Percentiles rank a stretch among this genome's conserved stretches.
These are phyloP conservation scores for Mollisia scopiformis DNA, from an alignment of 2,329 filamentous ascomycete genomes.

Conservation along the genomic window DNA sequence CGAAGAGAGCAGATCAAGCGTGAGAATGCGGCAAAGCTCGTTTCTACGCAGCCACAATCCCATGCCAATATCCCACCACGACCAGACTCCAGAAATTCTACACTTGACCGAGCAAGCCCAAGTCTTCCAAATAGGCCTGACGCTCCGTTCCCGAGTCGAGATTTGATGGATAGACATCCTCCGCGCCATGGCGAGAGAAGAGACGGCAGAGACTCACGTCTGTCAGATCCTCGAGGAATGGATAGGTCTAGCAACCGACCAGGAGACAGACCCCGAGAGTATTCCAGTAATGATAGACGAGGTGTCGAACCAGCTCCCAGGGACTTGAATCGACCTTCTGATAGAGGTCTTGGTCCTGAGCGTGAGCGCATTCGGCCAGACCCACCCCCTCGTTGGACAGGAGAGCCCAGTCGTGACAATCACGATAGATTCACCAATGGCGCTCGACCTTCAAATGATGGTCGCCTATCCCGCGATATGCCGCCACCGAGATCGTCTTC, in stretches of 20 bases:
- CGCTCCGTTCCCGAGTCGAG: constrained; percentile 34
- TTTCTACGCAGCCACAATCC: constrained; percentile 18
- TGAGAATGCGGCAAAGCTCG: constrained; percentile 32
- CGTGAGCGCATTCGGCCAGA: constrained; percentile 34
- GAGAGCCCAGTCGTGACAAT: constrained; percentile 33
- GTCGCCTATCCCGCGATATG: constrained; percentile 37
- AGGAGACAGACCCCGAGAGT: constrained; percentile 36
- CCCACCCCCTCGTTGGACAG: constrained; percentile 33
- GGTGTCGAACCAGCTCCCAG: constrained; percentile 26
- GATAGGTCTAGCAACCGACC: constrained; percentile 31
- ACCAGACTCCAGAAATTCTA: constrained; percentile 26
- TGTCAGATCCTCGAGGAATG: constrained; percentile 26
- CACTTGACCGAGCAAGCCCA: constrained; percentile 27
- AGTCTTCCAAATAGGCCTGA: constrained; percentile 38
- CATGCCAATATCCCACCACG: constrained; percentile 26
- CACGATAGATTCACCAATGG: constrained; percentile 29
- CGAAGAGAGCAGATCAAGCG: constrained; percentile 33
- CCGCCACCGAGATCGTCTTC: constrained; percentile 30
- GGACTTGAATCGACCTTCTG: constrained; percentile 31
- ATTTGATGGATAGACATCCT: constrained; percentile 33
- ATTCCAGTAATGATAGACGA: constrained; percentile 31
- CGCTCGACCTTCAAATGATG: constrained; percentile 28
- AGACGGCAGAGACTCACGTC: constrained; percentile 28
- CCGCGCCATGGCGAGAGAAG: constrained; percentile 35
- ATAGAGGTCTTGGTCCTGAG: constrained; percentile 27